Evolutionary conservation across 2,329 filamentous ascomycete species (phyloP).

Genomic region (Alternaria burnsii): DNA sequence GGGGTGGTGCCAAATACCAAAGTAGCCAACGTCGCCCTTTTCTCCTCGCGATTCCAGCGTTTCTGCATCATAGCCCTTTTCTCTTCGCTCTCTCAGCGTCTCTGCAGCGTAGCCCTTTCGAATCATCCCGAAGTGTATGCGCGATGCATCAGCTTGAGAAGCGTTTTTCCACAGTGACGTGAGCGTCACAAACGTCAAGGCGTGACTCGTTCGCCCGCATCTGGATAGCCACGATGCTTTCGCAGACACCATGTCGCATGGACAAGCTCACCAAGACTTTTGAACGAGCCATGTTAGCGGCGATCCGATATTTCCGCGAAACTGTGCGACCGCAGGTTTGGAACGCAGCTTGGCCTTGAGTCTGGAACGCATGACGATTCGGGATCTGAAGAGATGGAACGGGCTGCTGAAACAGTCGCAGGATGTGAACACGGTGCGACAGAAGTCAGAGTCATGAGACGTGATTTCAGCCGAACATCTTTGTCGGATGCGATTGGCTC

Average conservation of each 20-base stretch:
- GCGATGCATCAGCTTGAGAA: background rate
- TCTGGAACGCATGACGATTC: constrained; percentile 26
- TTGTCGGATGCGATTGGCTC: background rate
- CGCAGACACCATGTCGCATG: constrained; percentile 1
- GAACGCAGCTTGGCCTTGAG: constrained; percentile 12
- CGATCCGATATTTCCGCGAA: constrained; percentile 2
- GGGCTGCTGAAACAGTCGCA: constrained; percentile 25
- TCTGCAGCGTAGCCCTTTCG: background rate
- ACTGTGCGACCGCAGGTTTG: constrained; percentile 10
- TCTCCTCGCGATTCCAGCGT: background rate
- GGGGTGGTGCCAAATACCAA: constrained; percentile 11
- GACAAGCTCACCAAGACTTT: constrained; percentile 24
- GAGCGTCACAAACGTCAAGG: background rate
- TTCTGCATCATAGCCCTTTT: background rate
- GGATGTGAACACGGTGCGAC: constrained; percentile 7
- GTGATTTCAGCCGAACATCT: background rate
- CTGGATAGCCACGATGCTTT: background rate
- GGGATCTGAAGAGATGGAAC: constrained; percentile 19
- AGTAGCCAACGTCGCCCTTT: constrained; percentile 21
- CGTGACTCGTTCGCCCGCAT: background rate
- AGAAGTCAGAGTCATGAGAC: constrained; percentile 1
- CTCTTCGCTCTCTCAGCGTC: background rate
- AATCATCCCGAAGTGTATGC: background rate
- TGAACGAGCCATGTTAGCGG: background rate
- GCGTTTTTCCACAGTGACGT: background rate